These are phyloP conservation scores for Trebouxiophyceae sp. DNA, from an alignment of 163 green algal species.

Conservation along the genomic window DNA sequence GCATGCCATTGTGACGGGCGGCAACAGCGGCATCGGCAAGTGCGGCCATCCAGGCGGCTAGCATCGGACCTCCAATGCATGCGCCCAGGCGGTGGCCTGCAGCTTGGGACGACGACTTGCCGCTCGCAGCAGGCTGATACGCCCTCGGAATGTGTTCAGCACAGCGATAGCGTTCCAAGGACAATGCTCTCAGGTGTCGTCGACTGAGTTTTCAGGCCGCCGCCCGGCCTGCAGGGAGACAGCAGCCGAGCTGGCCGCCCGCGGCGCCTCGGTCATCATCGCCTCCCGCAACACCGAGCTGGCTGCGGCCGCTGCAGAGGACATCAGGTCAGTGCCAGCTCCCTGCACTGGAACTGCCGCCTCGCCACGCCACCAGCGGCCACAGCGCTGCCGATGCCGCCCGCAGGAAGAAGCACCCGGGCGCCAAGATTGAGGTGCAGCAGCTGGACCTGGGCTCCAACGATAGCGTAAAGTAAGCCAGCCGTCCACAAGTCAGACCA, in stretches of 20 bases:
- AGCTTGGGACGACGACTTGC: no score
- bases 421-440: background rate
- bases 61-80: background rate
- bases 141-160: no score
- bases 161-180: background rate
- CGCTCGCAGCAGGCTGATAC: no score
- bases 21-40: constrained; percentile 36
- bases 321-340: constrained; percentile 50
- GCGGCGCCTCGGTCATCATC: constrained; percentile 54
- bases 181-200: background rate
- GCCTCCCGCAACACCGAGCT: constrained; percentile 44
- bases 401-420: background rate
- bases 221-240: constrained; percentile 15
- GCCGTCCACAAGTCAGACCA: background rate
- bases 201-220: no score
- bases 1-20: constrained; percentile 27
- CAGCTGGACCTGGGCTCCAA: background rate
- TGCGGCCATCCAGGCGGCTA: background rate
- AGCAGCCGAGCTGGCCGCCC: constrained; percentile 26
- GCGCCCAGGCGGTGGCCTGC: background rate
- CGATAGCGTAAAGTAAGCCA: background rate
- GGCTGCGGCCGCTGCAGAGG: constrained; percentile 34
- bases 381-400: background rate
- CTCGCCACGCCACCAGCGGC: constrained; percentile 33
- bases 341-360: no score